Base-by-base conservation (phyloP, 305 asterid genomes). In the Plantago coronopus region DNA sequence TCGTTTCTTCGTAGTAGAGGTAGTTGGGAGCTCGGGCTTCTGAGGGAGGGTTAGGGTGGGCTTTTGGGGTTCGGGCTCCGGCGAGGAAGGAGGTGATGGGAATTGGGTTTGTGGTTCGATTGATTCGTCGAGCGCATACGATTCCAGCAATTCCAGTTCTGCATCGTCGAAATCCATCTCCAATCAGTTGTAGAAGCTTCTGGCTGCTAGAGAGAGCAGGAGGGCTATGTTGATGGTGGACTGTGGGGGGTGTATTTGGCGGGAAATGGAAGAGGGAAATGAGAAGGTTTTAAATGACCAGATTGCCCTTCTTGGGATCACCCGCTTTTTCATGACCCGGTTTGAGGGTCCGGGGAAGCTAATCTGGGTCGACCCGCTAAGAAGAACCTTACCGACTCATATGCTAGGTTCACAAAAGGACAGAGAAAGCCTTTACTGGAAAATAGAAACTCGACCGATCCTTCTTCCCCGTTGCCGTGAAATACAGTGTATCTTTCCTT, bases 101-200 rank as follows among this genome's bases (percentile, higher is more conserved):
- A 34, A 34, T 17, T 71, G 79, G 59, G 67, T 40, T 17, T 83
- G 80, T 38, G 67, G 48, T 48, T 80, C 87, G 65, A 73, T 73
- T n/a, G 69, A 68, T n/a, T 80, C 94, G 14, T 78, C 84, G 62
- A 76, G 20, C 61, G 80, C 34, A 70, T 80, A 71, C 12, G 95
- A 79, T 81, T 93, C 99, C 27, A 93, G 86, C 89, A 84, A 86
- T 72, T 93, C 84, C 17, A 89, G 86, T 78, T 87, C 97, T 5
- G 84, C 86, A 69, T 88, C 91, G 51, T 95, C 95, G 76, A 83
- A 64, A 72, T 91, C 98, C 89, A 85, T 82, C 63, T 77, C 72
- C 12, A 12, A 7, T 7, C 10, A 7, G 40, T 34, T 34, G 40
- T 12, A 34, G 12, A 7, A 34, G 40, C 7, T 31, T 31, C 38